Evolutionary conservation across 371 early-diverging fungal species (phyloP).

Genomic region (Lichtheimia ramosa): DNA sequence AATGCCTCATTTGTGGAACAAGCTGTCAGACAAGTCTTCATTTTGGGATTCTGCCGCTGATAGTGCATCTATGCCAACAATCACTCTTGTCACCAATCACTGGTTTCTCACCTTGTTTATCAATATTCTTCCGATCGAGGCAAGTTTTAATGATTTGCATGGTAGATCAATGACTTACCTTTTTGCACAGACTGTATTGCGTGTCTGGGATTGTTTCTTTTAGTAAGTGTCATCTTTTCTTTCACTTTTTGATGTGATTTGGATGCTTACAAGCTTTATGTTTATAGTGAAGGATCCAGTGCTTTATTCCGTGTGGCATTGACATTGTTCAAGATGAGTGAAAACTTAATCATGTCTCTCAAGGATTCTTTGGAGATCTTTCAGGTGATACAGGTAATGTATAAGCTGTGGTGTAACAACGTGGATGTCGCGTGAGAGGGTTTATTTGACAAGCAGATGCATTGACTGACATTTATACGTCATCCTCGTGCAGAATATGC

Average conservation of each 20-base stretch:
- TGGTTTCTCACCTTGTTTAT: constrained; percentile 87
- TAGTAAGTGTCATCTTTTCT: constrained; percentile 44
- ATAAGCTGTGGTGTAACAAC: constrained; percentile 3
- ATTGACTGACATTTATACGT: neutral
- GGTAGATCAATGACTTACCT: neutral
- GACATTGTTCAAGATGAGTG: constrained; percentile 66
- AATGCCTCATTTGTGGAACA: constrained; percentile 52
- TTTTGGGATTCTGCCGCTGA: constrained; percentile 54
- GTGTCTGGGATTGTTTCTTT: constrained; percentile 82
- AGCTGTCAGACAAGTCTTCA: constrained; percentile 36
- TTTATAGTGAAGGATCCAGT: constrained; percentile 66
- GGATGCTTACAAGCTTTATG: neutral
- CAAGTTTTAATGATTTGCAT: constrained; percentile 6
- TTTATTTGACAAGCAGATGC: neutral
- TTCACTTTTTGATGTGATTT: neutral
- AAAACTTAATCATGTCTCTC: constrained; percentile 51
- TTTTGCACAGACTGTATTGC: constrained; percentile 55
- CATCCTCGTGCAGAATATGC: constrained; percentile 50
- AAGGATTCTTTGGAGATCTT: constrained; percentile 65
- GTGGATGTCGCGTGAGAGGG: neutral
- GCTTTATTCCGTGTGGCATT: constrained; percentile 72
- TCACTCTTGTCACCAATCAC: constrained; percentile 77
- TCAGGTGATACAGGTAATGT: constrained; percentile 50
- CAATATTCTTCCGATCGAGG: constrained; percentile 77
- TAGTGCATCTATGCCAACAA: constrained; percentile 56